Evolutionary conservation across 163 green algal species (phyloP).

Genomic region (Prototheca wickerhamii): DNA sequence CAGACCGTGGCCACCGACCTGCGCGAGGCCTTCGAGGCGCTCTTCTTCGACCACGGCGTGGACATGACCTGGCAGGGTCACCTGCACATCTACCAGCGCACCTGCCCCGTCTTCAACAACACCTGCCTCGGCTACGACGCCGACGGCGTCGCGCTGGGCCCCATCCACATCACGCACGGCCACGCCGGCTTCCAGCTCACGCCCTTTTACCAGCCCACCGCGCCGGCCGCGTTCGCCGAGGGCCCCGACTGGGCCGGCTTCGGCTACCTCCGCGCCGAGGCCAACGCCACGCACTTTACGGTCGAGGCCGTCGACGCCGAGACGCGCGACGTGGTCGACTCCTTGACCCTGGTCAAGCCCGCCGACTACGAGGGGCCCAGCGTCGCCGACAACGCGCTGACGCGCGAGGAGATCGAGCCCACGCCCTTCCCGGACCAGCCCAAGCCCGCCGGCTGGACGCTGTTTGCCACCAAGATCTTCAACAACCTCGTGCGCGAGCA

Average conservation of each 20-base stretch:
- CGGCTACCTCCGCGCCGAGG: not conserved
- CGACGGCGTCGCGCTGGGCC: slow-evolving; percentile 8
- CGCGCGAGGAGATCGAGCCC: not conserved
- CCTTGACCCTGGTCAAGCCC: too few relatives aligned
- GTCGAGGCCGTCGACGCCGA: too few relatives aligned
- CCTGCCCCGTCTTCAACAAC: slow-evolving; percentile 32
- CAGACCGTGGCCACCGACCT: slow-evolving; percentile 17
- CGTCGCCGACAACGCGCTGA: too few relatives aligned
- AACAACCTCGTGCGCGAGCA: not conserved
- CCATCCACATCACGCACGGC: slow-evolving; percentile 29
- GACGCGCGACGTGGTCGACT: too few relatives aligned
- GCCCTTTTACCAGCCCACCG: not conserved
- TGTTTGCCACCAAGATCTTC: not conserved
- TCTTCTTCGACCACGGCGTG: slow-evolving; percentile 17
- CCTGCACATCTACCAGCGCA: slow-evolving; percentile 33
- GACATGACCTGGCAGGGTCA: slow-evolving; percentile 30
- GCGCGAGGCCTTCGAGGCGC: slow-evolving; percentile 14
- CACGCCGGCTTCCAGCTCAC: slow-evolving; percentile 1
- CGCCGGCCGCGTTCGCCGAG: not conserved
- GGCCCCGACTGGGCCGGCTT: not conserved
- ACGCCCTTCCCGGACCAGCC: not conserved
- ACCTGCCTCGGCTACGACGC: slow-evolving; percentile 9
- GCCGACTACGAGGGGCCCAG: too few relatives aligned
- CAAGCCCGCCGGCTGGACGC: not conserved
- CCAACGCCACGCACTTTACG: not conserved